These are phyloP conservation scores for Eucalyptus regnans DNA, from an alignment of 345 rosid species.

Conservation along the genomic window DNA sequence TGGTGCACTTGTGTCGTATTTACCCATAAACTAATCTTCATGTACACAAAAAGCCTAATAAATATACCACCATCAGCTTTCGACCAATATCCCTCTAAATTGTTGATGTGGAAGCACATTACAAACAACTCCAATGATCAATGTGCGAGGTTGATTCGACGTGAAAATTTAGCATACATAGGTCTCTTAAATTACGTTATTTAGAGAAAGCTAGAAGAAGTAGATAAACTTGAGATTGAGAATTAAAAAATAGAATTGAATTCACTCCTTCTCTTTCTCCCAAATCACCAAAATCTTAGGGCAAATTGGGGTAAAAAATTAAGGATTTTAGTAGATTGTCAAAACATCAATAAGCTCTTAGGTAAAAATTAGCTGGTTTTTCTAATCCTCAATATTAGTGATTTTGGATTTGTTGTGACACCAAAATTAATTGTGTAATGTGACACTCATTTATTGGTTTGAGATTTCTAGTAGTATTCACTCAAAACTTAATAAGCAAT, in stretches of 20 bases:
- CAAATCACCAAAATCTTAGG: background rate
- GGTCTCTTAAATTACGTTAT: background rate
- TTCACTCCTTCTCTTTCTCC: background rate
- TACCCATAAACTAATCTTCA: background rate
- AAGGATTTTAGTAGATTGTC: background rate
- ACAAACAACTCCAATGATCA: rapidly evolving
- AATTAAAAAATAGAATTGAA: background rate
- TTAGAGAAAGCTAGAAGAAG: background rate
- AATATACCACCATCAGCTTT: background rate
- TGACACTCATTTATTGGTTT: rapidly evolving
- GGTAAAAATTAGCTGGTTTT: background rate
- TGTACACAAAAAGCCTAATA: background rate
- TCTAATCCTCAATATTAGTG: background rate
- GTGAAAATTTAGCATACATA: background rate
- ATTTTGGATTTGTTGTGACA: background rate
- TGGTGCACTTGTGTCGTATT: background rate
- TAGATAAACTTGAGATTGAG: background rate
- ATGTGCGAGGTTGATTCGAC: background rate
- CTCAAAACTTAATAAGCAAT: background rate
- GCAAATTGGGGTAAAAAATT: background rate
- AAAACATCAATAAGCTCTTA: background rate
- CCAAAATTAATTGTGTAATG: background rate
- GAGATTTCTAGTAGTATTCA: background rate
- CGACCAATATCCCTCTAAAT: background rate
- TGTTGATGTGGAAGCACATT: background rate